Evolutionary conservation across 345 rosid species (phyloP).

Genomic region (Lepidium didymum): DNA sequence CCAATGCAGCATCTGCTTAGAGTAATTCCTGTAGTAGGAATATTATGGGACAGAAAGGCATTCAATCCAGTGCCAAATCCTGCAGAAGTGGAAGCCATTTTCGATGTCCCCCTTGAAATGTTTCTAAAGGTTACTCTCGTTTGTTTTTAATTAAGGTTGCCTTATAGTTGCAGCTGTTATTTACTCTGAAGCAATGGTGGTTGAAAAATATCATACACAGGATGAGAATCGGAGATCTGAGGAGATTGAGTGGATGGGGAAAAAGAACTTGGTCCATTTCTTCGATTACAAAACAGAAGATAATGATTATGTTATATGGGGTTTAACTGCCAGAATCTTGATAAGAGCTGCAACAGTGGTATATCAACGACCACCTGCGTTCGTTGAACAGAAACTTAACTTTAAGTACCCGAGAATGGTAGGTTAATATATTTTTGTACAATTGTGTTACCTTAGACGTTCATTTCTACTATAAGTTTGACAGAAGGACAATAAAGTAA

Average conservation of each 20-base stretch:
- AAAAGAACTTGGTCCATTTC: conserved; percentile 42
- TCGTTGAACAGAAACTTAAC: conserved; percentile 43
- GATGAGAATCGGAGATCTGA: conserved; percentile 54
- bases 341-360: conserved; percentile 60
- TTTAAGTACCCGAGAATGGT: conserved; percentile 37
- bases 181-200: background rate
- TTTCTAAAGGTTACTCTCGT: conserved; percentile 50
- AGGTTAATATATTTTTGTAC: background rate
- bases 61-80: conserved; percentile 62
- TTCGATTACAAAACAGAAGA: conserved; percentile 46
- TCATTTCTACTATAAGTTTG: background rate
- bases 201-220: conserved; percentile 28
- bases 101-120: conserved; percentile 81
- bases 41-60: conserved; percentile 42
- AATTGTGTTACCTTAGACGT: background rate
- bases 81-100: conserved; percentile 72
- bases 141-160: background rate
- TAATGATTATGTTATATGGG: conserved; percentile 51
- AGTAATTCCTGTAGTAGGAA: conserved; percentile 71
- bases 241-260: conserved; percentile 58
- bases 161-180: background rate
- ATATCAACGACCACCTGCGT: conserved; percentile 46
- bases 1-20: conserved; percentile 69
- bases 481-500: background rate
- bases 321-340: conserved; percentile 61